Evolutionary conservation across 2,329 filamentous ascomycete genomes (phyloP), one percentile per base, ranked within the genome.

Genomic region (Aspergillus sp.): DNA sequence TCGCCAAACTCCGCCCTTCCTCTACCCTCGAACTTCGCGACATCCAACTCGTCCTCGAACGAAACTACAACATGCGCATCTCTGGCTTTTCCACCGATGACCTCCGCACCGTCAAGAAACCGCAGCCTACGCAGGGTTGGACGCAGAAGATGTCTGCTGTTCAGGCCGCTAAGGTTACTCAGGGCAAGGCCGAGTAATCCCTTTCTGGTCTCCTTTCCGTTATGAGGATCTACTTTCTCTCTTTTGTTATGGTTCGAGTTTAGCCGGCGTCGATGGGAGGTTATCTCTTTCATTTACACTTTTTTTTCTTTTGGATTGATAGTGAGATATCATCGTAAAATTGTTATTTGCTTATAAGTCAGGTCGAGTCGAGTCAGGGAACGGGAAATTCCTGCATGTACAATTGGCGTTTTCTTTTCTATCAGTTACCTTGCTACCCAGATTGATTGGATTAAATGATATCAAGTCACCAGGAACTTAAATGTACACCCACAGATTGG

Each of bases 71-170:
- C 69, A 91, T 93, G 61, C 86, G 88, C 48, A 90, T 98, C 49
- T 93, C 93, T 0, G 93, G 93, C 10, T 97, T 95, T 71, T 88
- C 89, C 0, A 88, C 90, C 3, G 93, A 98, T 63, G 93, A 98
- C 71, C 81, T 96, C 51, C 84, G 93, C 49, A 96, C 90, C 0
- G 91, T 97, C 25, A 85, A 90, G 66, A 96, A 96, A 75, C 86
- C 94, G 46, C 86, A 93, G 65, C 93, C 93, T 2, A 84, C 89
- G 17, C 75, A 85, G 13, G 87, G 83, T 19, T 98, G 93, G 90
- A 91, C 93, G 53, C 85, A 87, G 57, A 98, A 98, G 77, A 94
- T 98, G 85, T 91, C 90, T 61, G 91, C 93, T 20, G 86, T 98
- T 13, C 90, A 95, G 71, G 91, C 90, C 1, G 89, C 90, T 42